These are phyloP conservation scores for Collariella sp. DNA, from an alignment of 495 filamentous ascomycete species.

Conservation along the genomic window DNA sequence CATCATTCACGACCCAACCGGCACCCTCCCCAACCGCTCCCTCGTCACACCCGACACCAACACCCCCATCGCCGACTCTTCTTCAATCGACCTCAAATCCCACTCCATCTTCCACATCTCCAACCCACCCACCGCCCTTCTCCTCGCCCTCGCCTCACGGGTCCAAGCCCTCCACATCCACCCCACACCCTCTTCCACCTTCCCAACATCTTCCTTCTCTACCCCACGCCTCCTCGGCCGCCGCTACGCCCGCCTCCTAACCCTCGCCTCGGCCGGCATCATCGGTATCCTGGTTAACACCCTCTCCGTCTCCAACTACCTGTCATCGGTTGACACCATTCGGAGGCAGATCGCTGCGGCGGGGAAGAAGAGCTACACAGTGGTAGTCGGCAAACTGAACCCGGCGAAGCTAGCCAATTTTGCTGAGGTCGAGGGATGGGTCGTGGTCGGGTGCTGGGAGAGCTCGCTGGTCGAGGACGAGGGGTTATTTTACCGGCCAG, in stretches of 20 bases:
- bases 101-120: conserved; percentile 88
- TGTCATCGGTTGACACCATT: conserved; percentile 66
- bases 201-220: conserved; percentile 39
- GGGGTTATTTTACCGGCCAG: conserved; percentile 68
- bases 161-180: conserved; percentile 71
- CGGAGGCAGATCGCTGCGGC: conserved; percentile 58
- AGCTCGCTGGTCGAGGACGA: conserved; percentile 78
- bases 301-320: conserved; percentile 81
- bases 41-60: conserved; percentile 25
- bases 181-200: conserved; percentile 41
- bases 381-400: conserved; percentile 95
- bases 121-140: conserved; percentile 70
- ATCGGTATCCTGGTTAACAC: conserved; percentile 95
- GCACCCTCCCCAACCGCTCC: conserved; percentile 76
- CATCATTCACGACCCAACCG: conserved; percentile 69
- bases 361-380: conserved; percentile 89
- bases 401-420: conserved; percentile 96
- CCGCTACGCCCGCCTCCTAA: conserved; percentile 77
- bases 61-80: background rate
- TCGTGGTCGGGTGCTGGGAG: conserved; percentile 97
- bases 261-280: conserved; percentile 68
- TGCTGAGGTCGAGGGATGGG: conserved; percentile 88
- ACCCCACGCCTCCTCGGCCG: conserved; percentile 55
- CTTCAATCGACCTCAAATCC: conserved; percentile 46
- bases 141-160: conserved; percentile 80